Percentiles rank a stretch among this genome's conserved stretches.
These are phyloP conservation scores for Diospyros kaki DNA, from an alignment of 148 eudicot genomes.

Conservation along the genomic window DNA sequence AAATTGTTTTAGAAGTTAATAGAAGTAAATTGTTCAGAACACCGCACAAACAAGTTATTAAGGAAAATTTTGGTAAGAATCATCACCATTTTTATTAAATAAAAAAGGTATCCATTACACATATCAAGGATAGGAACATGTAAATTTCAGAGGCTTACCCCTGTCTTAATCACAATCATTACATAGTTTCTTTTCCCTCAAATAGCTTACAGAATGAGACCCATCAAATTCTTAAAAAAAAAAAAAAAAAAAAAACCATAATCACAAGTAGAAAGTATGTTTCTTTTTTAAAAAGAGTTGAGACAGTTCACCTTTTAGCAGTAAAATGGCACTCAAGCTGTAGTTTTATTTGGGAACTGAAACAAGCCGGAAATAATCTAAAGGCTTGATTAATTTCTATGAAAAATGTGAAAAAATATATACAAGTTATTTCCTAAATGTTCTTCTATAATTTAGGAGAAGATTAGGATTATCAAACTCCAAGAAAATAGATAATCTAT, in stretches of 20 bases:
- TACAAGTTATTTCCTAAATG: no score
- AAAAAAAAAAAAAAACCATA: not conserved
- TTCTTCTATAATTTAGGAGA: no score
- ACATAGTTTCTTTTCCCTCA: not conserved
- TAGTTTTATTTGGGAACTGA: no score
- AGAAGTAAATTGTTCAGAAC: not conserved
- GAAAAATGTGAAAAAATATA: no score
- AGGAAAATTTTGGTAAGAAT: not conserved
- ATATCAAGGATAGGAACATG: not conserved
- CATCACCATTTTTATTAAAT: not conserved
- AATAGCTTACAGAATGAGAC: slow-evolving; percentile 2
- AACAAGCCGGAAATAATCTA: no score
- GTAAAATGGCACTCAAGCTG: no score
- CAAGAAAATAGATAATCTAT: no score
- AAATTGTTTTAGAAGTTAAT: slow-evolving; percentile 6
- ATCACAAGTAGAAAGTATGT: not conserved
- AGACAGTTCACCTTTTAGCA: no score
- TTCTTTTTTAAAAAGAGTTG: no score
- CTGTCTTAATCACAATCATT: not conserved
- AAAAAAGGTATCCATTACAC: not conserved
- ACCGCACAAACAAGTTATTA: not conserved
- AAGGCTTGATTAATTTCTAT: no score
- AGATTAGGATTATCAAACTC: no score
- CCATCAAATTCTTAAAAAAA: not conserved
- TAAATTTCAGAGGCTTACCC: not conserved